Percentiles rank a stretch among this genome's conserved stretches.
phyloP scores from a whole-genome alignment of 345 rosid species.

The Gossypium anomalum region DNA sequence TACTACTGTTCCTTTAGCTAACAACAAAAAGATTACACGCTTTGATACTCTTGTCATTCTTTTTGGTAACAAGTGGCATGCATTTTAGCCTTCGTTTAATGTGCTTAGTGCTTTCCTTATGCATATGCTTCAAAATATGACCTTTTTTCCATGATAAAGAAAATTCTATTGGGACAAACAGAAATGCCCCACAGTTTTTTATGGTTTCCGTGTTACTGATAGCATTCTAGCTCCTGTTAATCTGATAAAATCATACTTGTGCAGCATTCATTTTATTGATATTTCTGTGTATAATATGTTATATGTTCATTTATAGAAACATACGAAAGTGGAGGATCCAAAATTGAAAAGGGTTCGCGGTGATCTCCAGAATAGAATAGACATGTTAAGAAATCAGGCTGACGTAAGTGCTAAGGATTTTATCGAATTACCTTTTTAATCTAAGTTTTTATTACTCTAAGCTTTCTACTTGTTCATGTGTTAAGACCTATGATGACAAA shows the following conservation, averaged over 20 bases:
- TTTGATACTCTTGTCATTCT: neutral
- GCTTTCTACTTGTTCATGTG: slow-evolving; percentile 14
- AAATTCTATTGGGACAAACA: neutral
- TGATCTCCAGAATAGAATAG: slow-evolving; percentile 83
- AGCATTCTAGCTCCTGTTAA: neutral
- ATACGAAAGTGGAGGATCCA: slow-evolving; percentile 59
- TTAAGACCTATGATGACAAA: slow-evolving; percentile 85
- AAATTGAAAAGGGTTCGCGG: slow-evolving; percentile 67
- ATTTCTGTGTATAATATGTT: neutral
- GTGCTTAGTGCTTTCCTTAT: neutral
- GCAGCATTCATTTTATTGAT: neutral
- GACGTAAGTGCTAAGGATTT: slow-evolving; percentile 49
- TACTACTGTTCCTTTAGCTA: neutral
- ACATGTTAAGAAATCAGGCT: slow-evolving; percentile 73
- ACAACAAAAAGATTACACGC: neutral
- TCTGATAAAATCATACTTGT: neutral
- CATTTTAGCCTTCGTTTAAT: neutral
- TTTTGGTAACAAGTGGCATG: neutral
- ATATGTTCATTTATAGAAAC: slow-evolving; percentile 50
- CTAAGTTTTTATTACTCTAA: slow-evolving; percentile 14
- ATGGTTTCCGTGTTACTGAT: slow-evolving; percentile 2
- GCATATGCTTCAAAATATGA: slow-evolving; percentile 2
- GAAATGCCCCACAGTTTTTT: neutral
- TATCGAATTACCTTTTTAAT: slow-evolving; percentile 14
- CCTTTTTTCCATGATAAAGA: neutral